These are phyloP conservation scores for Globisporangium barbulae DNA, from an alignment of 352 stramenopile species.

Conservation along the genomic window DNA sequence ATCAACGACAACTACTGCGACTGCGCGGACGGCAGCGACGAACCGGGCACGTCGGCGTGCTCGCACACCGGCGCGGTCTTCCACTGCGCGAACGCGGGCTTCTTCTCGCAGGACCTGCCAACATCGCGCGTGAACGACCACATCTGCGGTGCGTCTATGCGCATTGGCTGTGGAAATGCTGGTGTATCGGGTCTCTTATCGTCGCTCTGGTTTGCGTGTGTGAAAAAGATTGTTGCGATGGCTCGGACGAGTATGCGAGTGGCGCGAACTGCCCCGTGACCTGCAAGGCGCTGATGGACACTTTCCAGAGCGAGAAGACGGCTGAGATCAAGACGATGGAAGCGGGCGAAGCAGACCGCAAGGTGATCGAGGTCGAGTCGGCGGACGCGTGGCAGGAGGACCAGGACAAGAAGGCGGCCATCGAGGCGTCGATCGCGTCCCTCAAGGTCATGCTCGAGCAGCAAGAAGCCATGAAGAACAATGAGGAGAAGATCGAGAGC, in stretches of 20 bases:
- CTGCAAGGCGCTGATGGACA: constrained; percentile 34
- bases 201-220: constrained; percentile 1
- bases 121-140: constrained; percentile 75
- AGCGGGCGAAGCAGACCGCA: constrained; percentile 49
- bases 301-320: constrained; percentile 45
- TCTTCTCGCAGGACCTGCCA: constrained; percentile 55
- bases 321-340: constrained; percentile 73
- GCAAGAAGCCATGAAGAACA: constrained; percentile 26
- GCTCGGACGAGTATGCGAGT: constrained; percentile 76
- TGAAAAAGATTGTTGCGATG: constrained; percentile 76
- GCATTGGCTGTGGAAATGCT: neutral
- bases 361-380: constrained; percentile 28
- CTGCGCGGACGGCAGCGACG: constrained; percentile 88
- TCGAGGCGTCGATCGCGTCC: constrained; percentile 26
- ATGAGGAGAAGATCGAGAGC: constrained; percentile 48
- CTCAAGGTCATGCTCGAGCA: constrained; percentile 41
- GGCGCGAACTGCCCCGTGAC: constrained; percentile 43
- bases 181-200: neutral
- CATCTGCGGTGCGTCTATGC: constrained; percentile 47
- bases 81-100: constrained; percentile 73
- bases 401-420: constrained; percentile 24
- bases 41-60: constrained; percentile 86
- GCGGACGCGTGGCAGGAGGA: constrained; percentile 34
- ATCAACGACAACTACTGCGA: constrained; percentile 96
- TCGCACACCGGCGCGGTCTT: constrained; percentile 55